Evolutionary conservation across 768 basidiomycete species (phyloP).

Genomic region (Kondoa subrosea): DNA sequence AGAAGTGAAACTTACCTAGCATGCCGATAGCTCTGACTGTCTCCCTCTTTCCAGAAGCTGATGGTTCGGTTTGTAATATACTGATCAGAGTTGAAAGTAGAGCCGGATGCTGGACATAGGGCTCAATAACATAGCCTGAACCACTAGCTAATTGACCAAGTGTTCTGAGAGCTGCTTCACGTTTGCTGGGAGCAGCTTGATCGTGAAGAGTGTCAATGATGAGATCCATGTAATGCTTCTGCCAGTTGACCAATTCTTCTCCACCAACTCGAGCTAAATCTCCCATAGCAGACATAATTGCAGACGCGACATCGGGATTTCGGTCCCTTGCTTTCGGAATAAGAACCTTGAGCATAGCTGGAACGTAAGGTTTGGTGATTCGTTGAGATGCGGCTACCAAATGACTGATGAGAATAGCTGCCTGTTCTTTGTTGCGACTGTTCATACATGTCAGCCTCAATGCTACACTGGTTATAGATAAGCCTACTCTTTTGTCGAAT

Average conservation of each 20-base stretch:
- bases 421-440: conserved; percentile 58
- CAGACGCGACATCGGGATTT: conserved; percentile 74
- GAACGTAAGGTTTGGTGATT: conserved; percentile 85
- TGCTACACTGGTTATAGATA: not conserved
- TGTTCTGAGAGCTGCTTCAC: conserved; percentile 84
- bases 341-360: conserved; percentile 83
- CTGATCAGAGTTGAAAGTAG: conserved; percentile 68
- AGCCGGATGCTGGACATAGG: conserved; percentile 77
- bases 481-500: conserved; percentile 69
- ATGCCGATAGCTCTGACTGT: conserved; percentile 90
- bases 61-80: conserved; percentile 66
- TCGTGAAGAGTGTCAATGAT: conserved; percentile 81
- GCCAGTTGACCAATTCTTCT: conserved; percentile 67
- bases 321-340: conserved; percentile 71
- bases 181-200: conserved; percentile 49
- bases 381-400: conserved; percentile 81
- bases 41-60: conserved; percentile 51
- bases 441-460: conserved; percentile 6
- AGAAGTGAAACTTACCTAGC: conserved; percentile 36
- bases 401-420: conserved; percentile 70
- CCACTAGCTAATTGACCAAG: conserved; percentile 90
- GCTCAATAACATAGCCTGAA: conserved; percentile 83
- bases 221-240: conserved; percentile 73
- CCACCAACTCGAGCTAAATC: conserved; percentile 85
- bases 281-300: conserved; percentile 83